A percentile compares a stretch with the other conserved stretches of the same genome.
phyloP scores from a whole-genome alignment of 2,329 filamentous ascomycete species.

The Dactylellina leptospora region DNA sequence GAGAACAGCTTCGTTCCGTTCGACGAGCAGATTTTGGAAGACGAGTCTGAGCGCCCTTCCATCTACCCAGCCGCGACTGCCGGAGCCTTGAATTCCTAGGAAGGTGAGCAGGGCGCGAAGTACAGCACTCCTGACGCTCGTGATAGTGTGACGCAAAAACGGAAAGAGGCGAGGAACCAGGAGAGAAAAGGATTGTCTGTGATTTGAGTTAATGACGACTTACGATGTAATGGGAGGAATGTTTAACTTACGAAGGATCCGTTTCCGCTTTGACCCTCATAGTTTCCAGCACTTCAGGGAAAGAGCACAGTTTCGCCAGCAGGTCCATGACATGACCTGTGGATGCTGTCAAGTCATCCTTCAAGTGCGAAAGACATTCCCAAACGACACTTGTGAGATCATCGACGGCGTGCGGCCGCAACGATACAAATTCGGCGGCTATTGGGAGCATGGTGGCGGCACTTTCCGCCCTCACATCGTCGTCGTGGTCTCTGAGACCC shows the following conservation, averaged over 20 bases:
- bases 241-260: slow-evolving; percentile 56
- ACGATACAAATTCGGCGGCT: slow-evolving; percentile 88
- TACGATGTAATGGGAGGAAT: neutral
- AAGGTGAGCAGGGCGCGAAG: slow-evolving; percentile 93
- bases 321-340: slow-evolving; percentile 99
- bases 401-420: slow-evolving; percentile 80
- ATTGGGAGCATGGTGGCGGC: slow-evolving; percentile 97
- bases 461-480: slow-evolving; percentile 95
- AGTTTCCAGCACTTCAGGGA: slow-evolving; percentile 87
- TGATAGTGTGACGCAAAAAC: slow-evolving; percentile 96
- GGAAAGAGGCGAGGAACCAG: slow-evolving; percentile 93
- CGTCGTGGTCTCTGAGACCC: slow-evolving; percentile 86
- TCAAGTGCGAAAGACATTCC: slow-evolving; percentile 95
- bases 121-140: slow-evolving; percentile 90
- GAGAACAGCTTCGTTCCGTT: slow-evolving; percentile 77
- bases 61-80: slow-evolving; percentile 88
- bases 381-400: slow-evolving; percentile 92
- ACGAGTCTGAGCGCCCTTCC: slow-evolving; percentile 86
- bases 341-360: slow-evolving; percentile 94
- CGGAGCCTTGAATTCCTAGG: slow-evolving; percentile 80
- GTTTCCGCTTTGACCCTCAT: slow-evolving; percentile 73
- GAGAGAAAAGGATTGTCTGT: slow-evolving; percentile 79
- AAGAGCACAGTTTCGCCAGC: slow-evolving; percentile 91
- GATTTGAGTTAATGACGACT: slow-evolving; percentile 29
- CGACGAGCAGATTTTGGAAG: slow-evolving; percentile 94